Conservation (phyloP, 352 stramenopile species). For the Hyaloperonospora brassicae region DNA sequence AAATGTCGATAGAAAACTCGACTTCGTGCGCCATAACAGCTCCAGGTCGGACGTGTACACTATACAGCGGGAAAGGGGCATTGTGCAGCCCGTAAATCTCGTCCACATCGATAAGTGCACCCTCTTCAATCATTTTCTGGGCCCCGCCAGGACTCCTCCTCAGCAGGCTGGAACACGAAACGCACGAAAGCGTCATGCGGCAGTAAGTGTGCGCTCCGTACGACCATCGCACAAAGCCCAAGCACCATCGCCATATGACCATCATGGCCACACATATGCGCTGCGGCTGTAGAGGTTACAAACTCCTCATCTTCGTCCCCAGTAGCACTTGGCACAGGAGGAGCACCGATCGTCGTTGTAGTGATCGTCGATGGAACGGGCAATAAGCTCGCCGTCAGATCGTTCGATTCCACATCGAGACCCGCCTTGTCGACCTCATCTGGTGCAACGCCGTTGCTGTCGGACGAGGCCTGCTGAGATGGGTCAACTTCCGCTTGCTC, state of each 20-base stretch:
- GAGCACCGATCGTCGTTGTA: constrained; percentile 21
- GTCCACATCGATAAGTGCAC: constrained; percentile 77
- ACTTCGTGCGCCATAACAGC: constrained; percentile 89
- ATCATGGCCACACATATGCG: constrained; percentile 94
- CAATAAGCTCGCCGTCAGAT: constrained; percentile 11
- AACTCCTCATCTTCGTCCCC: constrained; percentile 30
- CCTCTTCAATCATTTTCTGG: constrained; percentile 90
- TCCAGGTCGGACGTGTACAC: constrained; percentile 80
- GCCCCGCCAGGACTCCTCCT: constrained; percentile 88
- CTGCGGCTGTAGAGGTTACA: constrained; percentile 25
- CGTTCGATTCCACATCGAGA: constrained; percentile 19
- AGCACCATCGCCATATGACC: constrained; percentile 92
- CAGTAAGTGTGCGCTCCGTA: constrained; percentile 60
- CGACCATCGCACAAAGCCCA: constrained; percentile 77
- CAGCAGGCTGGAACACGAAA: constrained; percentile 94
- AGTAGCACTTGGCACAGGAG: constrained; percentile 24
- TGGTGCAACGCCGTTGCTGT: constrained; percentile 8
- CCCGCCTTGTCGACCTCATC: constrained; percentile 6
- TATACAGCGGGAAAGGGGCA: constrained; percentile 83
- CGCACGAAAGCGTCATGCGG: constrained; percentile 75
- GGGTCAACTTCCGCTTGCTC: constrained; percentile 2
- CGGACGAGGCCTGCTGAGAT: background rate
- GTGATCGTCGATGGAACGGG: constrained; percentile 18
- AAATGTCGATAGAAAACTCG: constrained; percentile 88
- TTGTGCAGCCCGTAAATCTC: constrained; percentile 93